These are phyloP conservation scores for Sugiyamaella novakii DNA, from an alignment of 1,139 yeast genomes.

Conservation along the genomic window DNA sequence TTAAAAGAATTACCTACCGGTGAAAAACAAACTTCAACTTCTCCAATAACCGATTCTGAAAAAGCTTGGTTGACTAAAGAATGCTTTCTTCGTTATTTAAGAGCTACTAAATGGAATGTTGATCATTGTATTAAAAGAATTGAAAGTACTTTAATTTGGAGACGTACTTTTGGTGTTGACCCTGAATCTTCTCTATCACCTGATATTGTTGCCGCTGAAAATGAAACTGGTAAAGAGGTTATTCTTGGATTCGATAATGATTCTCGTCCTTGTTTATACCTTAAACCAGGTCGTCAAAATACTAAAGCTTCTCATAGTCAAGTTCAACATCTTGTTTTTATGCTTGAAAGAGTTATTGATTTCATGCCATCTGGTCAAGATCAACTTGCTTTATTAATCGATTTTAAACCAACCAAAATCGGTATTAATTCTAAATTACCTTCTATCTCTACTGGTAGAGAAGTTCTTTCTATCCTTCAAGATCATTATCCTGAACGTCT, in stretches of 20 bases:
- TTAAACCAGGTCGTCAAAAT: constrained; percentile 91
- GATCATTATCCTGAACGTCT: constrained; percentile 95
- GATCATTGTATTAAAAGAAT: constrained; percentile 72
- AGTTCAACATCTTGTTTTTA: constrained; percentile 88
- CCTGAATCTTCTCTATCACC: constrained; percentile 59
- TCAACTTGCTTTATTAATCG: constrained; percentile 82
- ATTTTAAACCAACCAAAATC: constrained; percentile 69
- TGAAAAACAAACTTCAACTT: constrained; percentile 40
- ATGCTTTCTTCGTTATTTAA: constrained; percentile 79
- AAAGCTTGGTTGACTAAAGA: constrained; percentile 90
- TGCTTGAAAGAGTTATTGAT: constrained; percentile 87
- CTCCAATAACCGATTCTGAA: constrained; percentile 59
- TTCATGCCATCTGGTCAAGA: constrained; percentile 97
- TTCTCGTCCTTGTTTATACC: constrained; percentile 83
- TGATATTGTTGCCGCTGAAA: constrained; percentile 67
- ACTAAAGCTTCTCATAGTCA: constrained; percentile 84
- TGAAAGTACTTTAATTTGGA: constrained; percentile 79
- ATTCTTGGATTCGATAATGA: constrained; percentile 87
- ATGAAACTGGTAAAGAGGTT: constrained; percentile 85
- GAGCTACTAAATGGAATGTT: constrained; percentile 89
- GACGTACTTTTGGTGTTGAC: constrained; percentile 86
- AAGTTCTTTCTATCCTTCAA: constrained; percentile 82
- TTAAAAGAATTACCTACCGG: constrained; percentile 47
- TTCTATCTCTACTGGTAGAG: constrained; percentile 75
- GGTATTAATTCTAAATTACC: constrained; percentile 72